A percentile compares a stretch with the other conserved stretches of the same genome.
phyloP scores from a whole-genome alignment of 2,329 filamentous ascomycete species.

The Aspergillus sojae region DNA sequence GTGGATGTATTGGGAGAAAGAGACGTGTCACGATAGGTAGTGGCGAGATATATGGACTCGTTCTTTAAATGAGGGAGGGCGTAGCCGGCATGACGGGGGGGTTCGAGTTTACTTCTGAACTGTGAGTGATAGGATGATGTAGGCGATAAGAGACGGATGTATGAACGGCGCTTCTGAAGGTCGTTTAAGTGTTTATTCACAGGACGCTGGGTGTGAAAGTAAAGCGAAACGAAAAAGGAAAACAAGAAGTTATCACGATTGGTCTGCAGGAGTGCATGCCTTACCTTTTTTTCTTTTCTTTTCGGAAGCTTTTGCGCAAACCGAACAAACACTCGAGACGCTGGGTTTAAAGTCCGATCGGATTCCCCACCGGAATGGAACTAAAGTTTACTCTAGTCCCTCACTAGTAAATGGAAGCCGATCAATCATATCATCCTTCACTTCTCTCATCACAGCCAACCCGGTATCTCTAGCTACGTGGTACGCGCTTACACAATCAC shows the following conservation, averaged over 20 bases:
- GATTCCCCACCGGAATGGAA: neutral
- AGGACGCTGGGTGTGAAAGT: neutral
- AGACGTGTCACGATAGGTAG: neutral
- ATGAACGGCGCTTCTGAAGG: neutral
- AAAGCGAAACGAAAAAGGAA: neutral
- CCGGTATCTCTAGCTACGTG: neutral
- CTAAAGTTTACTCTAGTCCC: neutral
- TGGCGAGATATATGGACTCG: constrained; percentile 6
- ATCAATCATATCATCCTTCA: neutral
- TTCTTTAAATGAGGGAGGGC: constrained; percentile 10
- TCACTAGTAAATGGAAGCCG: neutral
- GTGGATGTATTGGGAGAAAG: neutral
- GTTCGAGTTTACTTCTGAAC: neutral
- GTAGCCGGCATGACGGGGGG: constrained; percentile 7
- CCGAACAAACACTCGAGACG: constrained; percentile 10
- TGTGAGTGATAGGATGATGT: neutral
- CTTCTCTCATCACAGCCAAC: neutral
- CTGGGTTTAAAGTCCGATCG: constrained; percentile 3
- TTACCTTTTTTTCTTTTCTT: constrained; percentile 5
- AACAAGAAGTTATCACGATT: neutral
- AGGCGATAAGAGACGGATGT: neutral
- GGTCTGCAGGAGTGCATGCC: neutral
- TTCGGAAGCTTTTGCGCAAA: constrained; percentile 9
- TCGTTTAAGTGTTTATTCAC: neutral
- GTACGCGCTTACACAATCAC: neutral